Base-by-base conservation (phyloP, 345 rosid species). In the Orychophragmus violaceus region DNA sequence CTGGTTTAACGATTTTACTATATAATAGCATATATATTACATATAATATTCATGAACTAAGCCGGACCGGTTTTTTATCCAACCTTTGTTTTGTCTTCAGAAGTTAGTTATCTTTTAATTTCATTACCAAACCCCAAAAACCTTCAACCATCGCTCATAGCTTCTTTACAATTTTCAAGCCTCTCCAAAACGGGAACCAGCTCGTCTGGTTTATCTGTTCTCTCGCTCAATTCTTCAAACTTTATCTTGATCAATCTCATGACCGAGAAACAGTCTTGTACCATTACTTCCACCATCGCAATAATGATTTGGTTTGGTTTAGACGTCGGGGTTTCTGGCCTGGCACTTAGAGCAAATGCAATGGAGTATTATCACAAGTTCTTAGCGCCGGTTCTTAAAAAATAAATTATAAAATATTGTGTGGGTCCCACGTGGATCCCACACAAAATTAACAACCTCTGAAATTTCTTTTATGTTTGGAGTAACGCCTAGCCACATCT, bases 191-290 rank as follows among this genome's bases (percentile, higher is more conserved):
- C n/a, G 1, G 25, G 27, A 70, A 29, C 23, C 54, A 70, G 9
- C 3, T 70, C 35, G 45, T 18, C 3, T 10, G 27, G 29, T 29
- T 61, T 23, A 52, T 14, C 8, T 22, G 7, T 18, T 61, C 74
- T 61, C 27, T 27, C 53, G 19, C 7, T 62, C 58, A 70, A 30
- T 53, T 70, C 74, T 52, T 41, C 62, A 8, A 70, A 6, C 14
- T 68, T 52, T 51, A 70, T 61, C 22, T 22, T 52, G 17, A 70
- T 70, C 62, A 70, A 22, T 29, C 30, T 29, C 27, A 70, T 61
- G 39, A 23, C 53, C 1, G 74, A 61, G 10, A 61, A 29, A 29
- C 41, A 70, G 33, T 70, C 68, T 60, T 28, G 45, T 41, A 23
- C 36, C 27, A 70, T 5, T 11, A 61, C 19, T 29, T 54, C 62